Percentiles rank a stretch among this genome's conserved stretches.
Evolutionary conservation across 2,329 filamentous ascomycete genomes (phyloP).

Genomic region (Colletotrichum sp.): DNA sequence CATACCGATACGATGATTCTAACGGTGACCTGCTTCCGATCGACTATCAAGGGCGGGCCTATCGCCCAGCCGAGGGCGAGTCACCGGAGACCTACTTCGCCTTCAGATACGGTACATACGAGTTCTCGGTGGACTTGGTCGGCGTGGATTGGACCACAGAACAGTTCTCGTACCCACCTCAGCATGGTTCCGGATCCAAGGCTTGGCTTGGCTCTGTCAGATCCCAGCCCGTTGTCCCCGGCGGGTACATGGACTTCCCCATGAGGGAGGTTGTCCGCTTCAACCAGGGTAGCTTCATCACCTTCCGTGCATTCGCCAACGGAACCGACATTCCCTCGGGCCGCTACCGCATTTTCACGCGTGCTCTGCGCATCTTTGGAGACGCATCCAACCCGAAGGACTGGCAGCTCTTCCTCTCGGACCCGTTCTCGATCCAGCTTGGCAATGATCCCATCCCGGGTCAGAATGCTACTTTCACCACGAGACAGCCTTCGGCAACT

Average conservation of each 20-base stretch:
- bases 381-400: constrained; percentile 45
- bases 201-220: constrained; percentile 19
- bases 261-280: constrained; percentile 15
- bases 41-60: constrained; percentile 12
- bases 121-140: constrained; percentile 24
- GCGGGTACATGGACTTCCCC: constrained; percentile 6
- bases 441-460: constrained; percentile 16
- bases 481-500: not conserved
- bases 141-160: constrained; percentile 19
- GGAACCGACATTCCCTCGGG: constrained; percentile 19
- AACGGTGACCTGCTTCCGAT: constrained; percentile 20
- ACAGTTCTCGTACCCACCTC: constrained; percentile 20
- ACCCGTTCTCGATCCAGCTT: constrained; percentile 21
- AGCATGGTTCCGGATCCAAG: not conserved
- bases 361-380: constrained; percentile 56
- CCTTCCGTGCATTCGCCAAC: constrained; percentile 20
- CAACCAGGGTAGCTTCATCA: constrained; percentile 6
- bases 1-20: constrained; percentile 17
- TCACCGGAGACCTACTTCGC: constrained; percentile 24
- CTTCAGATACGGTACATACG: constrained; percentile 24
- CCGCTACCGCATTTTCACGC: constrained; percentile 34
- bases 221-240: not conserved
- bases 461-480: not conserved
- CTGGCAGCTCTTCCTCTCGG: constrained; percentile 49
- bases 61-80: constrained; percentile 16